These are phyloP conservation scores for Claviceps quebecensis DNA, from an alignment of 2,329 filamentous ascomycete genomes.

Conservation along the genomic window DNA sequence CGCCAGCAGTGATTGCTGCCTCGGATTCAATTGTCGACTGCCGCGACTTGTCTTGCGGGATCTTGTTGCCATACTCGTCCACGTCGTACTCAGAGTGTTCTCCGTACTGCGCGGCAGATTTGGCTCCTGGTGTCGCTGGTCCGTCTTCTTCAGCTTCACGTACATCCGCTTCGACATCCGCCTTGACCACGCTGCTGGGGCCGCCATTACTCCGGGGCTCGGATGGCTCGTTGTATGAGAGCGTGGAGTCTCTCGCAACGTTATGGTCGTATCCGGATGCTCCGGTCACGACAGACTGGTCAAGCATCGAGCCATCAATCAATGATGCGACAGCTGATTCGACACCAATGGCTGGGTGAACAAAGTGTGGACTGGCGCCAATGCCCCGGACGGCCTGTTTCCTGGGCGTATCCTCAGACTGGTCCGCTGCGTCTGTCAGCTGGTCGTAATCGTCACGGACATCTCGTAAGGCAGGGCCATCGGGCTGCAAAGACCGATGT, in stretches of 20 bases:
- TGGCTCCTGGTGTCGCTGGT: conserved; percentile 24
- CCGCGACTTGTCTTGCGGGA: conserved; percentile 29
- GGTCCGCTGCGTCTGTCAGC: conserved; percentile 39
- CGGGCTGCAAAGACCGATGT: conserved; percentile 21
- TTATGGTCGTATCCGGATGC: conserved; percentile 38
- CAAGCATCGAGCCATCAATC: conserved; percentile 56
- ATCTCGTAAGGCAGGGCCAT: conserved; percentile 25
- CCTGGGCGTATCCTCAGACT: conserved; percentile 44
- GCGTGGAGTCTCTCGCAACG: conserved; percentile 23
- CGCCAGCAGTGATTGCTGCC: conserved; percentile 42
- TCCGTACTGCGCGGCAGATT: conserved; percentile 26
- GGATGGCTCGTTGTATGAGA: conserved; percentile 20
- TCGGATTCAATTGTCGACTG: conserved; percentile 43
- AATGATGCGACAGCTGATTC: conserved; percentile 88
- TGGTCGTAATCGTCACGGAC: conserved; percentile 39
- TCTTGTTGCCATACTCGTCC: conserved; percentile 43
- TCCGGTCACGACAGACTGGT: conserved; percentile 54
- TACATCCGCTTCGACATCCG: conserved; percentile 22
- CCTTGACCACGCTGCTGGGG: conserved; percentile 26
- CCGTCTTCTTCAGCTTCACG: conserved; percentile 25
- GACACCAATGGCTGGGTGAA: conserved; percentile 57
- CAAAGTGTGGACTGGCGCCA: conserved; percentile 60
- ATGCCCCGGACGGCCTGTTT: conserved; percentile 59
- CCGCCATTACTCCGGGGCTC: conserved; percentile 20
- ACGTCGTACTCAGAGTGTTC: conserved; percentile 43